Evolutionary conservation across 2,329 filamentous ascomycete species (phyloP).

Genomic region (Grosmannia huntii): DNA sequence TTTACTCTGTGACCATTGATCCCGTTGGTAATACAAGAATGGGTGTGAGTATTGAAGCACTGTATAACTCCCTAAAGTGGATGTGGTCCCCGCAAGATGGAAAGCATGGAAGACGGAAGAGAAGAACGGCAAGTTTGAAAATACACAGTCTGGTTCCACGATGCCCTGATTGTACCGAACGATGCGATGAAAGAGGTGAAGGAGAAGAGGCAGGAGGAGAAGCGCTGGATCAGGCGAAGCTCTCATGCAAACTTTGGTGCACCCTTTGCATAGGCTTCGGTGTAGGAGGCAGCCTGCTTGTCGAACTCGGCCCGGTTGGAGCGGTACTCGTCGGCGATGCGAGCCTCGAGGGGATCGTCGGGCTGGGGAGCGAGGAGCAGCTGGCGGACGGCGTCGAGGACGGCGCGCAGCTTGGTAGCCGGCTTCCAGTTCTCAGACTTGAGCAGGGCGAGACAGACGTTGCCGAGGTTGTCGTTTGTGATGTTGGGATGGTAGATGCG

Average conservation of each 20-base stretch:
- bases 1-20: no score
- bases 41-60: no score
- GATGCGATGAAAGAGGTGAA: neutral
- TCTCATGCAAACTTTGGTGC: constrained; percentile 10
- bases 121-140: neutral
- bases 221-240: neutral
- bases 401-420: constrained; percentile 58
- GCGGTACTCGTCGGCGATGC: constrained; percentile 76
- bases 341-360: constrained; percentile 77
- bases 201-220: neutral
- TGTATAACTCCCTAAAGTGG: no score
- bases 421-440: constrained; percentile 90
- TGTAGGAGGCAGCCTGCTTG: constrained; percentile 62
- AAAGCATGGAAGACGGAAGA: neutral
- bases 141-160: neutral
- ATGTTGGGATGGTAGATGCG: constrained; percentile 96
- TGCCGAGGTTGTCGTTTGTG: constrained; percentile 72
- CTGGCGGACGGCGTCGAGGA: constrained; percentile 63
- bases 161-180: neutral
- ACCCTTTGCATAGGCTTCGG: constrained; percentile 54
- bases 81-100: neutral
- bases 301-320: constrained; percentile 56
- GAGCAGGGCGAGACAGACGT: constrained; percentile 75
- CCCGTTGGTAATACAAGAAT: no score
- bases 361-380: constrained; percentile 72